Base-by-base conservation (phyloP, 345 rosid genomes). In the Abelmoschus esculentus region DNA sequence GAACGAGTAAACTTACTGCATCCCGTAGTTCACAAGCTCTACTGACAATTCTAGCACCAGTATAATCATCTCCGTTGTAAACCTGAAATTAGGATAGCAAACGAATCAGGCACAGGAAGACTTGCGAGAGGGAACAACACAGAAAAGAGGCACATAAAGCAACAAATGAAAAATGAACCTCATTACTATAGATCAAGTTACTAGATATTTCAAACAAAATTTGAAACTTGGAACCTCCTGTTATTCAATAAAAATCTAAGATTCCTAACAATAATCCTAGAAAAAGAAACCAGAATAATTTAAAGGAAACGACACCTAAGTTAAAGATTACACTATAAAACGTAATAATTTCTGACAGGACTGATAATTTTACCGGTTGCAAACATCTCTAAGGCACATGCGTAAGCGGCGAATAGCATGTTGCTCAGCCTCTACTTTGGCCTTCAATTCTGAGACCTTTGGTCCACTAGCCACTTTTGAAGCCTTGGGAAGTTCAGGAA, bases 331-430 rank as follows among this genome's bases (percentile, higher is more conserved):
- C 26, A 22, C 26, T 22, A 22, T 22, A 22, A 22, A 22, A 22
- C 26, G 26, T 22, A 22, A 22, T 22, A 22, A 22, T 22, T 22
- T n/a, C n/a, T 22, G 26, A 22, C 26, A 22, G 26, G 26, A 22
- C 26, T 0, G 8, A 46, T 34, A 8, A 61, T 28, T 56, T 84
- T 57, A 91, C 97, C 97, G 80, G 69, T 95, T 95, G 84, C 99
- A 95, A 87, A 95, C 74, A 81, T 95, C 99, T 84, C 97, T 85
- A 66, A 95, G 96, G 83, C 99, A 95, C 96, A 91, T 95, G 66
- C 99, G 90, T 74, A 91, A 79, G 59, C 99, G 86, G 64, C 97
- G 91, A 77, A 95, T 93, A 47, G 97, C 93, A 83, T 95, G 99
- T 78, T 95, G 99, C 88, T 95, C 97, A 34, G 96, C 92, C 82